Percentiles rank a stretch among this genome's conserved stretches.
Evolutionary conservation across 2,329 filamentous ascomycete genomes (phyloP).

Genomic region (Penicillium olsonii): DNA sequence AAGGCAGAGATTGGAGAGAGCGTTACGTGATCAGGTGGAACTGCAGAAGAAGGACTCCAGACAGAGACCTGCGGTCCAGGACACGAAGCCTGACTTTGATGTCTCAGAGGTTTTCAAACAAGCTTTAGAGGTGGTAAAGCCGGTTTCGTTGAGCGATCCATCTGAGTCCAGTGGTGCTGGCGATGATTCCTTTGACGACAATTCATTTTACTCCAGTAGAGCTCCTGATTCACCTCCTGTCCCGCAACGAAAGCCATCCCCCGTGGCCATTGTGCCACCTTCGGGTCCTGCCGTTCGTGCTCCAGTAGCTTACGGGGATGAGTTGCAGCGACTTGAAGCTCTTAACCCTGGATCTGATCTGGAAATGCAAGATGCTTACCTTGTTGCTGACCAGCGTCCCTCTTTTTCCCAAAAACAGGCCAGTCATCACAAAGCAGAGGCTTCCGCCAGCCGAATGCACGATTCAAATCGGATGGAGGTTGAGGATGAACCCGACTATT

Average conservation of each 20-base stretch:
- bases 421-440: constrained; percentile 24
- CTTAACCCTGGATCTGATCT: constrained; percentile 40
- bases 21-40: constrained; percentile 75
- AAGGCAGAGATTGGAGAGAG: constrained; percentile 76
- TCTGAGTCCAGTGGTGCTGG: constrained; percentile 59
- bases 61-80: constrained; percentile 52
- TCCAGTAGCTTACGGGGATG: constrained; percentile 37
- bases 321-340: constrained; percentile 41
- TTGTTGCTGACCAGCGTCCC: constrained; percentile 39
- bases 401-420: constrained; percentile 33
- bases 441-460: constrained; percentile 20
- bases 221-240: constrained; percentile 69
- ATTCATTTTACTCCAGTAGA: constrained; percentile 94
- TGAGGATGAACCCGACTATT: constrained; percentile 51
- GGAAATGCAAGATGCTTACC: constrained; percentile 43
- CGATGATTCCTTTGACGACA: constrained; percentile 85
- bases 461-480: constrained; percentile 33
- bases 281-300: constrained; percentile 37
- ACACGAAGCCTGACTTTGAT: constrained; percentile 65
- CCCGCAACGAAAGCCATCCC: constrained; percentile 33
- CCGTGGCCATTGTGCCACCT: constrained; percentile 30
- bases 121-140: constrained; percentile 70
- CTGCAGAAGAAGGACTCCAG: constrained; percentile 55
- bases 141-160: constrained; percentile 59
- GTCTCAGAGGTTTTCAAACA: constrained; percentile 71